phyloP scores from a whole-genome alignment of 352 stramenopile genomes.

The Pythium phragmiticola region DNA sequence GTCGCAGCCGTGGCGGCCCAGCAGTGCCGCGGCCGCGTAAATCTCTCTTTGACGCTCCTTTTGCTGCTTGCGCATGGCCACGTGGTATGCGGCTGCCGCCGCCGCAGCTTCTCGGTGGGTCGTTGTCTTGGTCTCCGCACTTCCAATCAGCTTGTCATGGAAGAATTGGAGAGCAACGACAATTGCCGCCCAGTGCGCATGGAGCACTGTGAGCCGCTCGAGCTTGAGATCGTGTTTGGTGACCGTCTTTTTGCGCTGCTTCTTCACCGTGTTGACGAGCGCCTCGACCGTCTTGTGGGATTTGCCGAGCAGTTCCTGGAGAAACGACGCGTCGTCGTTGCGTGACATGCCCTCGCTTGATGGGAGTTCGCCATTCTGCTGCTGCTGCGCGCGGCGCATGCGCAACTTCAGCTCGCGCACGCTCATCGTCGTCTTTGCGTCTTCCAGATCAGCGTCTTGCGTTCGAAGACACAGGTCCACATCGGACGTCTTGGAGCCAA shows the following conservation, averaged over 20 bases:
- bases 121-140: neutral
- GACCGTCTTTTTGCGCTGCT: slow-evolving; percentile 25
- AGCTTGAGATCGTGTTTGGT: slow-evolving; percentile 14
- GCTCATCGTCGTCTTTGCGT: slow-evolving; percentile 26
- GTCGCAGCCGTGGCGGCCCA: slow-evolving; percentile 54
- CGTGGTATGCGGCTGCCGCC: slow-evolving; percentile 11
- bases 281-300: slow-evolving; percentile 54
- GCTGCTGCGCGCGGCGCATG: slow-evolving; percentile 28
- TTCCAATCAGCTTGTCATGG: slow-evolving; percentile 30
- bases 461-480: slow-evolving; percentile 73
- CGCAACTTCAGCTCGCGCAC: slow-evolving; percentile 44
- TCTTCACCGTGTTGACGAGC: slow-evolving; percentile 41
- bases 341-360: neutral
- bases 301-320: slow-evolving; percentile 44
- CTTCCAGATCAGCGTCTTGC: neutral
- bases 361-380: slow-evolving; percentile 24
- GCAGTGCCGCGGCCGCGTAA: slow-evolving; percentile 21
- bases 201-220: slow-evolving; percentile 3
- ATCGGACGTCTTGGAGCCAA: slow-evolving; percentile 68
- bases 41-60: slow-evolving; percentile 22
- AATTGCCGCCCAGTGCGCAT: slow-evolving; percentile 15
- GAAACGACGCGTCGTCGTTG: slow-evolving; percentile 30
- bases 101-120: slow-evolving; percentile 8
- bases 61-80: slow-evolving; percentile 31
- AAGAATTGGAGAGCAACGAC: slow-evolving; percentile 39